Base-by-base conservation (phyloP, 83 land plant genomes). In the Picea abies region DNA sequence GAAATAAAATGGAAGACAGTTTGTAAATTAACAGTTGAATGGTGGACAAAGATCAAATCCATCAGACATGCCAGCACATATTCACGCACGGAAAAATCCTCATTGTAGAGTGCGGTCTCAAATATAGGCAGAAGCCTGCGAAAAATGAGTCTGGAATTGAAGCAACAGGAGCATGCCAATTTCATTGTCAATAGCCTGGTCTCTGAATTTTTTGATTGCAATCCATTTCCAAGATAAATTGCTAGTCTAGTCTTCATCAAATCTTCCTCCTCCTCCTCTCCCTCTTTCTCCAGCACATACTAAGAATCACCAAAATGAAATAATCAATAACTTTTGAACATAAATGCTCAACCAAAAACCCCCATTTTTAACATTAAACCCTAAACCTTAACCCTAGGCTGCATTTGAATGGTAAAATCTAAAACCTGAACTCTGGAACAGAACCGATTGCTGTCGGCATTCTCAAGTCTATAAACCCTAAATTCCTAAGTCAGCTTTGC, bases 11-110 rank as follows among this genome's bases (percentile, higher is more conserved):
- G 86, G 29, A 56, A 60, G 15, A 81, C 58, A 12, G 39, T 64
- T 58, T 61, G 26, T 23, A 85, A 76, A 11, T 65, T 62, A 47
- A 85, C 11, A 19, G 6, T 63, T 23, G 61, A 23, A 62, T 81
- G 84, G 44, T 85, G 86, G 77, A 85, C 26, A 64, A 82, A 85
- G 17, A 85, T 61, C 64, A 85, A 61, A 47, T 85, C 86, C 86
- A 85, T 81, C 19, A 85, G 65, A 25, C 60, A 61, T 60, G 80
- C 69, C 10, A 85, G 67, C 5, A 81, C 79, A 39, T 82, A 82
- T 75, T 85, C 70, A 17, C 86, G 35, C 12, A 66, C 19, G 0
- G 16, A 16, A 61, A 73, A 85, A 63, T 85, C 84, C 61, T 85
- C 86, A 73, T 72, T 47, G 63, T 63, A 81, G 29, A 85, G 22